These are phyloP conservation scores for Rubus parviflorus DNA, from an alignment of 306 rosid species.

Conservation along the genomic window DNA sequence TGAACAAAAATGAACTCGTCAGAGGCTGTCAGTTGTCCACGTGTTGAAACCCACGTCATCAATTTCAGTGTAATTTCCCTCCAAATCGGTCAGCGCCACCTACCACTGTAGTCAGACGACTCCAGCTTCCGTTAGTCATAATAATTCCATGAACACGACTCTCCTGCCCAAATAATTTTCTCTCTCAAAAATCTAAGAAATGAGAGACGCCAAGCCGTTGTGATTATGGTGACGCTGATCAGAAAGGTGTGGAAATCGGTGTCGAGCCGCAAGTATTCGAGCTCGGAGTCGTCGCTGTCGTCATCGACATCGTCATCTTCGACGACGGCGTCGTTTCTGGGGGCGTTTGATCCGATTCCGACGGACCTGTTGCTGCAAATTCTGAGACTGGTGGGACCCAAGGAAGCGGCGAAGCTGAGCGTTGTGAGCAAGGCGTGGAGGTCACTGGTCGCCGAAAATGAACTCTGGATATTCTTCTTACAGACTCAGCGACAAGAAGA, in stretches of 20 bases:
- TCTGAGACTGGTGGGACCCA: conserved; percentile 61
- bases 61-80: not conserved
- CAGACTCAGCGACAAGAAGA: conserved; percentile 35
- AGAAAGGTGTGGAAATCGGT: conserved; percentile 61
- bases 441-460: conserved; percentile 41
- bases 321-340: conserved; percentile 16
- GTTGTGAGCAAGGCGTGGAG: conserved; percentile 49
- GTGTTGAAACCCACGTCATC: conserved; percentile 9
- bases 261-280: conserved; percentile 27
- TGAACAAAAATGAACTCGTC: too few species aligned
- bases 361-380: conserved; percentile 59
- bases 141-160: not conserved
- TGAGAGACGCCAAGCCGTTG: not conserved
- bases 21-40: not conserved
- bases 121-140: not conserved
- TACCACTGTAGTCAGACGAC: not conserved
- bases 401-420: conserved; percentile 50
- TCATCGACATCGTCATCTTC: not conserved
- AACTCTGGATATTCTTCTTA: conserved; percentile 64
- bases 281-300: conserved; percentile 1
- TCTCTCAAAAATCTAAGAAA: not conserved
- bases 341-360: conserved; percentile 62
- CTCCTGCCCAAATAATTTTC: too few species aligned
- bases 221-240: conserved; percentile 44
- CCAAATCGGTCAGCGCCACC: not conserved